Percentiles rank a stretch among this genome's conserved stretches.
These are phyloP conservation scores for Daldinia loculata DNA, from an alignment of 495 filamentous ascomycete species.

Conservation along the genomic window DNA sequence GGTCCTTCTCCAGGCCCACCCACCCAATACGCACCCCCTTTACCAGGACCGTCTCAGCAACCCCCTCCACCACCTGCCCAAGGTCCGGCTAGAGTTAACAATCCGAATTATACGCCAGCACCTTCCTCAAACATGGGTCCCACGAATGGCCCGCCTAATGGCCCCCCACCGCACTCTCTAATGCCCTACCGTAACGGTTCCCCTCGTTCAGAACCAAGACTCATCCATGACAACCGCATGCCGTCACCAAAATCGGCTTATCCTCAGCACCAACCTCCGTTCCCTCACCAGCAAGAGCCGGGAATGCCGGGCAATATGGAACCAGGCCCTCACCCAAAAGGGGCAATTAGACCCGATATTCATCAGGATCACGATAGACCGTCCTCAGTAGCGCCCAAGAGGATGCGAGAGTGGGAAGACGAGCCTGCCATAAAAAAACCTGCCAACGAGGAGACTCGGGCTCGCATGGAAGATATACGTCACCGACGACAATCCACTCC, in stretches of 20 bases:
- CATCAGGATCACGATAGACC: slow-evolving; percentile 84
- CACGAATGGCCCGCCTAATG: slow-evolving; percentile 58
- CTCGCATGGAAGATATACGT: slow-evolving; percentile 83
- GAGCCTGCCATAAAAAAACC: slow-evolving; percentile 82
- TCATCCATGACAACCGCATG: slow-evolving; percentile 84
- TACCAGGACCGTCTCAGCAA: slow-evolving; percentile 60
- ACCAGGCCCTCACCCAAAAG: slow-evolving; percentile 66
- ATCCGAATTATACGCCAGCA: slow-evolving; percentile 73
- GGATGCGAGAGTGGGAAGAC: slow-evolving; percentile 90
- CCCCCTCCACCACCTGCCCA: slow-evolving; percentile 47
- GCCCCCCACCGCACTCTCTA: slow-evolving; percentile 73
- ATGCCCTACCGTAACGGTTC: slow-evolving; percentile 82
- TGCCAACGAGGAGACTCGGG: slow-evolving; percentile 85
- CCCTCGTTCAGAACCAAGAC: slow-evolving; percentile 79
- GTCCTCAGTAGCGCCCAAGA: slow-evolving; percentile 80
- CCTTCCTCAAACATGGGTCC: slow-evolving; percentile 61
- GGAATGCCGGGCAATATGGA: slow-evolving; percentile 74
- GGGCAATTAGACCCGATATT: slow-evolving; percentile 53
- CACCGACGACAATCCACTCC: slow-evolving; percentile 77
- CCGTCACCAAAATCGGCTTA: slow-evolving; percentile 85
- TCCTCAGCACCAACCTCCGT: slow-evolving; percentile 78
- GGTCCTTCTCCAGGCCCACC: slow-evolving; percentile 61
- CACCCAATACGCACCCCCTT: slow-evolving; percentile 68
- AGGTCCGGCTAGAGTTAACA: slow-evolving; percentile 68
- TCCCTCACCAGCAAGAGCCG: slow-evolving; percentile 70